These are phyloP conservation scores for Ceratocystis cacaofunesta DNA, from an alignment of 2,329 filamentous ascomycete genomes.

Conservation along the genomic window DNA sequence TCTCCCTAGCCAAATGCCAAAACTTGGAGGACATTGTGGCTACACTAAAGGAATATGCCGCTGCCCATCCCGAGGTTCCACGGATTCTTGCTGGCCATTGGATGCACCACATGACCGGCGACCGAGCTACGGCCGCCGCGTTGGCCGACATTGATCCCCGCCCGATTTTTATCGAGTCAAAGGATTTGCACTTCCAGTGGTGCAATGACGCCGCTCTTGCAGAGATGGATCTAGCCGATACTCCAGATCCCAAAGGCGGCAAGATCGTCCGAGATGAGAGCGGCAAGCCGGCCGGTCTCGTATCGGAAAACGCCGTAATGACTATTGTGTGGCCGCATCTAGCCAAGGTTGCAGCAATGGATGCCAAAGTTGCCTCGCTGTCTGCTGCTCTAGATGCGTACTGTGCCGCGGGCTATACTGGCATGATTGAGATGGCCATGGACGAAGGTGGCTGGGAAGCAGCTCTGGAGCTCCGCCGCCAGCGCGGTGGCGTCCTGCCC, in stretches of 20 bases:
- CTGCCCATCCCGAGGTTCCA: conserved; percentile 31
- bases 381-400: conserved; percentile 35
- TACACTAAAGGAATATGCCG: conserved; percentile 32
- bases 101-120: conserved; percentile 37
- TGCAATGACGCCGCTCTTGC: conserved; percentile 36
- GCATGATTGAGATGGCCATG: conserved; percentile 47
- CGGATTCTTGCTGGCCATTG: conserved; percentile 40
- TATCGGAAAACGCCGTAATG: conserved; percentile 38
- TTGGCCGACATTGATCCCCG: conserved; percentile 39
- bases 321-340: conserved; percentile 41
- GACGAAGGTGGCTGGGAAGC: conserved; percentile 41
- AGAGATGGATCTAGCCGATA: conserved; percentile 32
- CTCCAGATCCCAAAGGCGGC: conserved; percentile 36
- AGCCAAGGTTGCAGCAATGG: conserved; percentile 31
- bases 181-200: conserved; percentile 43
- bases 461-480: conserved; percentile 31
- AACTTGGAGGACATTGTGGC: conserved; percentile 34
- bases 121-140: conserved; percentile 29
- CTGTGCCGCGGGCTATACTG: conserved; percentile 38
- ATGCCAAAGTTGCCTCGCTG: conserved; percentile 35
- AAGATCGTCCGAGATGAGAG: conserved; percentile 35
- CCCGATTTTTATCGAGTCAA: conserved; percentile 42
- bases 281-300: conserved; percentile 35
- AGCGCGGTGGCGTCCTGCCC: conserved; percentile 23
- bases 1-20: conserved; percentile 34